These are phyloP conservation scores for Lactarius deliciosus DNA, from an alignment of 768 basidiomycete species.

Conservation along the genomic window DNA sequence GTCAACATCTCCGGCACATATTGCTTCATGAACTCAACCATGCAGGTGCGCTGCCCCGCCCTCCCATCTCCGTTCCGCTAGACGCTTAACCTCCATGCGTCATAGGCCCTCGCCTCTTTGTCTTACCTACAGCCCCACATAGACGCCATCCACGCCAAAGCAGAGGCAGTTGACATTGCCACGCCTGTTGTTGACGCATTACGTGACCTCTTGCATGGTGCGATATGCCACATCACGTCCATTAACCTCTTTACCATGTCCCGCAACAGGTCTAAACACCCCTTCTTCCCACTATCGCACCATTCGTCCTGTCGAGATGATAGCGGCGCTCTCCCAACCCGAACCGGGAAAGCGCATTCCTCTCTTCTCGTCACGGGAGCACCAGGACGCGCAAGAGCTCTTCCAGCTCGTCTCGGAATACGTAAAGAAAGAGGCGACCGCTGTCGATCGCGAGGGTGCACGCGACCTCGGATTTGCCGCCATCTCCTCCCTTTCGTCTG, in stretches of 20 bases:
- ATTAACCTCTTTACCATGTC: conserved; percentile 5
- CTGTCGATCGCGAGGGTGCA: conserved; percentile 68
- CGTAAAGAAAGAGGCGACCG: conserved; percentile 78
- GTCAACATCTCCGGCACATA: conserved; percentile 96
- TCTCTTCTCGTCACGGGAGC: conserved; percentile 84
- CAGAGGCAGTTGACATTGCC: conserved; percentile 76
- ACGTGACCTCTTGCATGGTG: conserved; percentile 66
- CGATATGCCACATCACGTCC: conserved; percentile 29
- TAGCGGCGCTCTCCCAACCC: conserved; percentile 61
- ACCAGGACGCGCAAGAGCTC: conserved; percentile 98
- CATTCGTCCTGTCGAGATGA: conserved; percentile 71
- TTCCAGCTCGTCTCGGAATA: conserved; percentile 91
- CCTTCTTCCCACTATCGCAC: conserved; percentile 56
- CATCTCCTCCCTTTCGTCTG: conserved; percentile 36
- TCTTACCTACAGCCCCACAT: conserved; percentile 80
- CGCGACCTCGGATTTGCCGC: conserved; percentile 72
- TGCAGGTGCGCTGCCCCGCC: conserved; percentile 55
- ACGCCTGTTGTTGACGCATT: conserved; percentile 86
- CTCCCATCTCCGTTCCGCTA: not conserved
- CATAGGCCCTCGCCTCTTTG: conserved; percentile 87
- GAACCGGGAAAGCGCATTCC: conserved; percentile 55
- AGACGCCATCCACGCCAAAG: conserved; percentile 68
- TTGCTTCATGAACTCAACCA: conserved; percentile 96
- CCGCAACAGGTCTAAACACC: conserved; percentile 57
- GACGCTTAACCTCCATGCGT: conserved; percentile 13